Evolutionary conservation across 208 protist species (phyloP).

Genomic region (Leishmania aethiopica): DNA sequence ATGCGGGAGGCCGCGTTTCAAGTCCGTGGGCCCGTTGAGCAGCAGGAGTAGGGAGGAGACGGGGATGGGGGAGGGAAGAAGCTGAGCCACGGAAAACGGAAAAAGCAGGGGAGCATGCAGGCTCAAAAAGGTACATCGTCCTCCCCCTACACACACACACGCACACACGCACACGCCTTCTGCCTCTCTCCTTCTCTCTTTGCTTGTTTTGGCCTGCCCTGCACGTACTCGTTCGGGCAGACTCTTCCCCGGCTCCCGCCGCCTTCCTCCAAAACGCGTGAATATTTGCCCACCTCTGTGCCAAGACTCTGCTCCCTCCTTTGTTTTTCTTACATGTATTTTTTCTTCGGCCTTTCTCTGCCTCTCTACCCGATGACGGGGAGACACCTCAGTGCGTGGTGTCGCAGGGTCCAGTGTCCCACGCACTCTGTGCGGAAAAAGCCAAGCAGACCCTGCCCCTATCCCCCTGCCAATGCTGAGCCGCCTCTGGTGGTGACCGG

Average conservation of each 20-base stretch:
- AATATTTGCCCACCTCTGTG: not conserved
- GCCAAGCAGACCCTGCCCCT: not conserved
- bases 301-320: not conserved
- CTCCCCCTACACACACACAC: not conserved
- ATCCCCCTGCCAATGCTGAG: not conserved
- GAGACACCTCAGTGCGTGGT: not conserved
- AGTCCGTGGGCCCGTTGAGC: not conserved
- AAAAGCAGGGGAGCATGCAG: not conserved
- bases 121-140: too few relatives aligned
- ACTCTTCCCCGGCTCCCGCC: not conserved
- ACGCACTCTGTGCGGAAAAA: not conserved
- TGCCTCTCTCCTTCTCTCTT: not conserved
- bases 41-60: not conserved
- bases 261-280: not conserved
- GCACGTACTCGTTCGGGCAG: not conserved
- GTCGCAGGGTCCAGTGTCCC: too few relatives aligned
- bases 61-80: not conserved
- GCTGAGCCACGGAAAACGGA: not conserved
- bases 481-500: not conserved
- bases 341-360: not conserved
- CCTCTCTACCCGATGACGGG: not conserved
- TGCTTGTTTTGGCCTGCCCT: not conserved
- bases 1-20: slow-evolving; percentile 19
- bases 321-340: not conserved
- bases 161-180: too few relatives aligned